Evolutionary conservation across 345 rosid genomes (phyloP).

Genomic region (Citrus reticulata): DNA sequence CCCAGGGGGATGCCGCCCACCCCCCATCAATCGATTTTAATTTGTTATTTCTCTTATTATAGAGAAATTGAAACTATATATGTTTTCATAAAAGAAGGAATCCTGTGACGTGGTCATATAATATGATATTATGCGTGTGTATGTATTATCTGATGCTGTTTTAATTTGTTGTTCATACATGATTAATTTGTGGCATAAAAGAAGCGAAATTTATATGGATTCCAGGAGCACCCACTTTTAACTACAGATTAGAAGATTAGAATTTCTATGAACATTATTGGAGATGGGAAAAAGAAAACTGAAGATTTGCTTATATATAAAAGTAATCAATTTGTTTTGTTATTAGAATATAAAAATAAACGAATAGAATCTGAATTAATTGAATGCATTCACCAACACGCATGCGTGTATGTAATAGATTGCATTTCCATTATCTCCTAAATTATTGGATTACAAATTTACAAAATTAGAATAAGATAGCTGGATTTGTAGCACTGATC

Average conservation of each 20-base stretch:
- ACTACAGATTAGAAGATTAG: too few relatives aligned
- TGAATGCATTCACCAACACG: neutral
- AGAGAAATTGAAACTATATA: too few relatives aligned
- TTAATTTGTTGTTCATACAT: too few relatives aligned
- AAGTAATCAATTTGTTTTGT: neutral
- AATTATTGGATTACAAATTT: too few relatives aligned
- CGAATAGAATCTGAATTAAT: neutral
- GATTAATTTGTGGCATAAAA: neutral
- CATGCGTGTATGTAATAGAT: too few relatives aligned
- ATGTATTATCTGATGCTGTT: neutral
- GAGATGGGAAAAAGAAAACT: neutral
- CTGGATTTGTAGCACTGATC: too few relatives aligned
- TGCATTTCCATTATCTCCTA: too few relatives aligned
- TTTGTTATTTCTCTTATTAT: too few relatives aligned
- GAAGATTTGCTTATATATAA: neutral
- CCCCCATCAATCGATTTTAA: too few relatives aligned
- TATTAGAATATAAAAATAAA: neutral
- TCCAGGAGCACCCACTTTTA: neutral
- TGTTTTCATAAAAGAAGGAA: neutral
- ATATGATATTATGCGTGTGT: neutral
- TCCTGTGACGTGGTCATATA: neutral
- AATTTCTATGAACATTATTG: too few relatives aligned
- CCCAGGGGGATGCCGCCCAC: too few relatives aligned
- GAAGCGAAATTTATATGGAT: neutral
- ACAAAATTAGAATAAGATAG: too few relatives aligned